These are phyloP conservation scores for Symmetrospora coprosmae DNA, from an alignment of 768 basidiomycete species.

Conservation along the genomic window DNA sequence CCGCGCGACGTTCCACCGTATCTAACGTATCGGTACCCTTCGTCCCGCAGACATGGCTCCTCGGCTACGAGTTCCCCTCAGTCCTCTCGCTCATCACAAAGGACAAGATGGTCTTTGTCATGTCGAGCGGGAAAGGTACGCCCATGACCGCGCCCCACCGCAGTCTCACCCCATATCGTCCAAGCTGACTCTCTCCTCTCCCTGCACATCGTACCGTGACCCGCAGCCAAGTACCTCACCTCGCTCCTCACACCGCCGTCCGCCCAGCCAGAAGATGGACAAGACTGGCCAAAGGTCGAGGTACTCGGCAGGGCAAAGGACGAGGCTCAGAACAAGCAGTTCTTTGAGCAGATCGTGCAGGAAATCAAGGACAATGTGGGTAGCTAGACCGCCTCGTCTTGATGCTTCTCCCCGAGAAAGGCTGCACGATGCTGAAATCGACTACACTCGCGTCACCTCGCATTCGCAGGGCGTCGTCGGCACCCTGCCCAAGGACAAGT, in stretches of 20 bases:
- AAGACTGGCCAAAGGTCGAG: slow-evolving; percentile 48
- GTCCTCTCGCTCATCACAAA: slow-evolving; percentile 74
- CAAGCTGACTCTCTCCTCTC: slow-evolving; percentile 17
- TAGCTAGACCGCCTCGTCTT: no score
- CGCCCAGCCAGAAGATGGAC: background rate
- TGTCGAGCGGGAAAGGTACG: slow-evolving; percentile 47
- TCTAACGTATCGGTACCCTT: background rate
- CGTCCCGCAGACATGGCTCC: slow-evolving; percentile 68
- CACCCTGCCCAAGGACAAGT: slow-evolving; percentile 63
- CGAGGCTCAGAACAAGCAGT: slow-evolving; percentile 33
- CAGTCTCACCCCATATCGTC: background rate
- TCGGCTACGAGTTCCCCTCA: slow-evolving; percentile 94
- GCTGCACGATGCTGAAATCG: background rate
- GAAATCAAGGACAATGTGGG: slow-evolving; percentile 24
- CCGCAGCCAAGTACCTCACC: slow-evolving; percentile 7
- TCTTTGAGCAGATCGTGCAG: slow-evolving; percentile 27
- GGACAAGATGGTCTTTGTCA: slow-evolving; percentile 55
- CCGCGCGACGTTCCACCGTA: no score
- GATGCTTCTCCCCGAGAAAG: background rate
- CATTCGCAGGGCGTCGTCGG: slow-evolving; percentile 44
- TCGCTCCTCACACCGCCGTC: slow-evolving; percentile 6
- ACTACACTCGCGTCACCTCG: no score
- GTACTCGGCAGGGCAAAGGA: slow-evolving; percentile 45
- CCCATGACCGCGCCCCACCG: background rate
- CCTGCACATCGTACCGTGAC: background rate